These are phyloP conservation scores for Avena sativa DNA, from an alignment of 176 grass and related monocot genomes.

Conservation along the genomic window DNA sequence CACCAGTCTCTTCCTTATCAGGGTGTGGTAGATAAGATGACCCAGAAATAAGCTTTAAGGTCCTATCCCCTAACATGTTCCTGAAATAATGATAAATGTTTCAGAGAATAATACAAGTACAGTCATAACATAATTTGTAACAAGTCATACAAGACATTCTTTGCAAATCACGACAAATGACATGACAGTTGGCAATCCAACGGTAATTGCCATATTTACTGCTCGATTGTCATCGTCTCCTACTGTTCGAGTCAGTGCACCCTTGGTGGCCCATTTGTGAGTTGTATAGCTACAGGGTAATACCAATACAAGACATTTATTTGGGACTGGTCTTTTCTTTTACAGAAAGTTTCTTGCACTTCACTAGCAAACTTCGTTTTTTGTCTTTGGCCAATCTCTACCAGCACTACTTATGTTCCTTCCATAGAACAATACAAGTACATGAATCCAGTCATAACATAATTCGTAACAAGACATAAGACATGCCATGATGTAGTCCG, in stretches of 20 bases:
- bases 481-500: background rate
- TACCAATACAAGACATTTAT: too few relatives aligned
- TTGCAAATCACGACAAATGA: background rate
- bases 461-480: background rate
- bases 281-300: background rate
- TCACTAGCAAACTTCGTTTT: too few relatives aligned
- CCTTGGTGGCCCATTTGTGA: background rate
- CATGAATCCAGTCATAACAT: background rate
- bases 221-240: background rate
- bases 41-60: conserved; percentile 69
- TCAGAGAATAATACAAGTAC: conserved; percentile 13
- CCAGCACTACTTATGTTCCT: too few relatives aligned
- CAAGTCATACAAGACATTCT: background rate
- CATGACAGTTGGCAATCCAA: background rate
- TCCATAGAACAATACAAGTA: background rate
- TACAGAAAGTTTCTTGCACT: too few relatives aligned
- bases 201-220: background rate
- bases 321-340: too few relatives aligned
- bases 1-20: conserved; percentile 76
- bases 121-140: background rate
- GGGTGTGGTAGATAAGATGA: conserved; percentile 75
- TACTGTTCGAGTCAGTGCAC: background rate
- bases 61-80: conserved; percentile 36
- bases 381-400: too few relatives aligned
- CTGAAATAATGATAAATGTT: conserved; percentile 28